Conservation (phyloP, 805 yeast genomes). For the Torulaspora maleeae region DNA sequence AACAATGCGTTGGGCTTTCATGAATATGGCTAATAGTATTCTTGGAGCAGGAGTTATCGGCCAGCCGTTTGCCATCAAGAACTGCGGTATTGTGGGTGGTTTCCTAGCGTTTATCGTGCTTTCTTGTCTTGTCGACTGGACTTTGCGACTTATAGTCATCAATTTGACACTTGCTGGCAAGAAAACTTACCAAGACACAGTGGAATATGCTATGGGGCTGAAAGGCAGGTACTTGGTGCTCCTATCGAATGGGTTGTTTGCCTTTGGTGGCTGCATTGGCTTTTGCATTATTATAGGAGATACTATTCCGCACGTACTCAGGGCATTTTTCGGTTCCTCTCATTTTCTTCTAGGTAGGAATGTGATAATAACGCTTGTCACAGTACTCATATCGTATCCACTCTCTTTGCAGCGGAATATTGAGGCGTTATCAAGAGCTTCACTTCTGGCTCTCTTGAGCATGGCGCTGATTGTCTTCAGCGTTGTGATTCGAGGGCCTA, state of each 20-base stretch:
- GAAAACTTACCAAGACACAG: constrained; percentile 80
- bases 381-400: constrained; percentile 74
- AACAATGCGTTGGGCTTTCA: constrained; percentile 77
- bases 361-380: constrained; percentile 63
- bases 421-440: constrained; percentile 78
- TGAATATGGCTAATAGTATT: constrained; percentile 95
- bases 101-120: constrained; percentile 53
- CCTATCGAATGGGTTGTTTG: constrained; percentile 78
- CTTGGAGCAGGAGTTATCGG: constrained; percentile 96
- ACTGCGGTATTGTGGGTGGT: constrained; percentile 77
- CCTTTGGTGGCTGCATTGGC: constrained; percentile 92
- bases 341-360: constrained; percentile 41
- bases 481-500: constrained; percentile 72
- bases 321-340: constrained; percentile 49
- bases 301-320: constrained; percentile 84
- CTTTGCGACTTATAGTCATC: constrained; percentile 69
- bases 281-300: constrained; percentile 94
- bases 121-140: constrained; percentile 82
- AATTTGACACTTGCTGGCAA: constrained; percentile 77
- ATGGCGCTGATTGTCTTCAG: constrained; percentile 75
- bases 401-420: constrained; percentile 76
- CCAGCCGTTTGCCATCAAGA: constrained; percentile 81
- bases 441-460: constrained; percentile 78
- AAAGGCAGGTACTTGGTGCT: constrained; percentile 64
- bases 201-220: constrained; percentile 69